Evolutionary conservation across 306 rosid species (phyloP).

Genomic region (Glycine tomentella): DNA sequence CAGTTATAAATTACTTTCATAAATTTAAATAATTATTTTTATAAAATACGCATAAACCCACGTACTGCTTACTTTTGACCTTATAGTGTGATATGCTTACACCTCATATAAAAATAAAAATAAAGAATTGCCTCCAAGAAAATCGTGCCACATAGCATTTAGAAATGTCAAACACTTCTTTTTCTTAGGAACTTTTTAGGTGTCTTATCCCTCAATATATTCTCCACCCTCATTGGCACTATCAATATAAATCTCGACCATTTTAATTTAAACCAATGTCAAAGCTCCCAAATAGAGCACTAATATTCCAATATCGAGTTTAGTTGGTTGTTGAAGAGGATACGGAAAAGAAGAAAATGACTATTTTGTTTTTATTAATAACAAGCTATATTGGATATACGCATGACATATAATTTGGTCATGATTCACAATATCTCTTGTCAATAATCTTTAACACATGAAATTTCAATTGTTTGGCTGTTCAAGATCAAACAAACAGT

Average conservation of each 20-base stretch:
- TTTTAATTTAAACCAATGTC: constrained; percentile 29
- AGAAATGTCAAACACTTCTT: constrained; percentile 20
- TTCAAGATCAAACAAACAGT: neutral
- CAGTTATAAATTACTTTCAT: neutral
- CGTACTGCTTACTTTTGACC: neutral
- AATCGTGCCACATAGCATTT: neutral
- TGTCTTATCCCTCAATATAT: neutral
- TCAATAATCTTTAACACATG: neutral
- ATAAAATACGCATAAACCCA: neutral
- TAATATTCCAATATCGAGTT: constrained; percentile 25
- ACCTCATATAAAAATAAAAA: neutral
- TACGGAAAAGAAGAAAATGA: neutral
- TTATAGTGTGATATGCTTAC: constrained; percentile 9
- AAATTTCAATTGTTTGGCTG: constrained; percentile 6
- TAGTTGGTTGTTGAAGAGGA: constrained; percentile 33
- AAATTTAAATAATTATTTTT: neutral
- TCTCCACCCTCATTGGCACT: constrained; percentile 35
- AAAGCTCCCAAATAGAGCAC: constrained; percentile 17
- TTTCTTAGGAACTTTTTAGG: neutral
- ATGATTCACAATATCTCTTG: neutral
- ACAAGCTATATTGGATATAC: neutral
- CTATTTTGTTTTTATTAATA: neutral
- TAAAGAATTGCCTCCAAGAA: neutral
- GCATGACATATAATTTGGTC: constrained; percentile 2
- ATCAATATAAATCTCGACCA: constrained; percentile 20